A percentile compares a stretch with the other conserved stretches of the same genome.
These are phyloP conservation scores for Cutaneotrichosporon daszewskae DNA, from an alignment of 1,284 basidiomycete genomes.

Conservation along the genomic window DNA sequence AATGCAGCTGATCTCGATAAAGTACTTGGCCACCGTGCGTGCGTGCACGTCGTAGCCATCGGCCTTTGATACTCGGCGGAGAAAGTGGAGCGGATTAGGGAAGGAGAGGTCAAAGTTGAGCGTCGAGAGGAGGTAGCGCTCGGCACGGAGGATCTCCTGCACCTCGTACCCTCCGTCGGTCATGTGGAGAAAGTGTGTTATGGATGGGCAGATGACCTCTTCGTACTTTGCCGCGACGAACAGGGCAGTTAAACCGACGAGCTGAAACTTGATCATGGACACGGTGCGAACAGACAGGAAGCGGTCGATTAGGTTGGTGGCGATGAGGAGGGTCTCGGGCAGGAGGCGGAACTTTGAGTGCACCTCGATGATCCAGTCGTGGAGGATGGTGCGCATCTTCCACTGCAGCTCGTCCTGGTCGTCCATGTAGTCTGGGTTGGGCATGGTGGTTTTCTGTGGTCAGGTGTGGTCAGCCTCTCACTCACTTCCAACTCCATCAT, in stretches of 20 bases:
- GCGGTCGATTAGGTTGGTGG: constrained; percentile 92
- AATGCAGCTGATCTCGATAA: constrained; percentile 83
- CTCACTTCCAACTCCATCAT: constrained; percentile 64
- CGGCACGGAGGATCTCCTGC: constrained; percentile 85
- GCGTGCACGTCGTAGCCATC: constrained; percentile 91
- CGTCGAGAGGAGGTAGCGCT: constrained; percentile 86
- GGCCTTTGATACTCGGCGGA: constrained; percentile 88
- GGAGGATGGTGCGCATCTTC: constrained; percentile 90
- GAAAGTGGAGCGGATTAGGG: constrained; percentile 89
- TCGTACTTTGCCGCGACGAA: constrained; percentile 95
- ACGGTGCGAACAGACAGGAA: constrained; percentile 87
- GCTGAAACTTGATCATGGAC: constrained; percentile 86
- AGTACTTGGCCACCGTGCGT: constrained; percentile 85
- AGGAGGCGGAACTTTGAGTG: constrained; percentile 89
- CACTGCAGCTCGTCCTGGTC: constrained; percentile 84
- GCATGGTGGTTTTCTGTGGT: constrained; percentile 67
- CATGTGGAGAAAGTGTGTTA: constrained; percentile 80
- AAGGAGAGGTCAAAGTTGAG: constrained; percentile 88
- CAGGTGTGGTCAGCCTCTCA: constrained; percentile 28
- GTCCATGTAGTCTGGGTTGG: constrained; percentile 84
- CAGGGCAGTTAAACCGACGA: constrained; percentile 89
- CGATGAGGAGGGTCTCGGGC: constrained; percentile 93
- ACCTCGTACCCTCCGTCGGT: constrained; percentile 82
- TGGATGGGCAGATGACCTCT: constrained; percentile 87
- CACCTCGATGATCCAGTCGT: constrained; percentile 96